Base-by-base conservation (phyloP, 768 basidiomycete species). In the Rhizopogon roseolus region DNA sequence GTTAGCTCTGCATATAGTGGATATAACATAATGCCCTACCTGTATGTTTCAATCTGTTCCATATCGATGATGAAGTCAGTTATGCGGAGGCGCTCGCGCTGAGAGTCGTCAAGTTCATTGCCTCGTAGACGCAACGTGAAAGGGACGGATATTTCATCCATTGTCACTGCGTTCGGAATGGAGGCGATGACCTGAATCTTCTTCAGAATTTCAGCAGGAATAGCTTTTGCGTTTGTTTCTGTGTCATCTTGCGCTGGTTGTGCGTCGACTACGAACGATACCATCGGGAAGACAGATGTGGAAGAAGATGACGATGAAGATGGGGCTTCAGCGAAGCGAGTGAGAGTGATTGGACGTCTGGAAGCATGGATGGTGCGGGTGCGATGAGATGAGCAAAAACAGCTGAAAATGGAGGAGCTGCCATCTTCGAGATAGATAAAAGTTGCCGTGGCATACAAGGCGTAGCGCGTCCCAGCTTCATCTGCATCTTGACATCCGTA, bases 101-200 rank as follows among this genome's bases (percentile, higher is more conserved):
- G 72, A 6, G 67, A 71, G 29, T 70, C 69, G 1, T 74, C 62
- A 53, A 88, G 63, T 52, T 74, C 77, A 50, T 79, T 73, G 13
- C 82, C 79, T 19, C 85, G 80, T 42, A 93, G 62, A 34, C 85
- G 80, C 29, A 93, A 57, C 11, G 76, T 69, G 46, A 92, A 70
- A 0, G 85, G 79, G 28, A 92, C 52, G 3, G 58, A 61, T 28
- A 66, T 65, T n/a, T 75, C 77, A 11, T 77, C 65, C 52, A 82
- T 66, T 43, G 80, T 69, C 25, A 80, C 62, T 54, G 76, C 72
- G 19, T 79, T 75, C 0, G 90, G 87, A 4, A 87, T 74, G 16
- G 83, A 81, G 3, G 80, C 81, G 25, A 87, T 65, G 49, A 90
- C 75, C 53, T 87, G 79, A 19, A 93, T 73, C 55, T 82, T 83